phyloP scores from a whole-genome alignment of 2,329 filamentous ascomycete genomes.

The Epichloe festucae region DNA sequence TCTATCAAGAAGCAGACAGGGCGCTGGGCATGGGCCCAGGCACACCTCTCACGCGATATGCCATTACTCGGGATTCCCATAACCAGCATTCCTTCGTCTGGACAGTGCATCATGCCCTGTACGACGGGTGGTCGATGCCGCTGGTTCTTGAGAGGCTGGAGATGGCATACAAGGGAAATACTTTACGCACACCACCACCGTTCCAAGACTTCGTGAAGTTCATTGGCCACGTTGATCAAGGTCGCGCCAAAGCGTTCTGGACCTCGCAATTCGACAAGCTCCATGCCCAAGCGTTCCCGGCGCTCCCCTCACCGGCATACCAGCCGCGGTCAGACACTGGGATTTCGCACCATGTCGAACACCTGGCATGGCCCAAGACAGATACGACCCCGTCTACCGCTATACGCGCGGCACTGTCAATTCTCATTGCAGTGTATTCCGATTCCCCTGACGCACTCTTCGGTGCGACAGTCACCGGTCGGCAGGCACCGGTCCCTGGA shows the following conservation, averaged over 20 bases:
- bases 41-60: slow-evolving; percentile 27
- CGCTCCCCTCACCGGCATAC: background rate
- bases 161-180: slow-evolving; percentile 17
- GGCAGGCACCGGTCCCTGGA: slow-evolving; percentile 11
- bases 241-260: background rate
- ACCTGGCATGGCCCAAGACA: slow-evolving; percentile 11
- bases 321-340: slow-evolving; percentile 14
- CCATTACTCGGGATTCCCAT: slow-evolving; percentile 19
- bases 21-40: slow-evolving; percentile 25
- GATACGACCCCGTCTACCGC: slow-evolving; percentile 8
- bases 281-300: background rate
- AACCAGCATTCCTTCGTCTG: slow-evolving; percentile 26
- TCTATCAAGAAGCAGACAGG: slow-evolving; percentile 24
- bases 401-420: slow-evolving; percentile 11
- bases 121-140: slow-evolving; percentile 38
- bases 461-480: slow-evolving; percentile 13
- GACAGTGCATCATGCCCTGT: slow-evolving; percentile 34
- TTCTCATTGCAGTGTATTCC: slow-evolving; percentile 24
- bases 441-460: slow-evolving; percentile 18
- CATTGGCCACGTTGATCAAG: background rate
- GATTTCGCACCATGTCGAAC: slow-evolving; percentile 19
- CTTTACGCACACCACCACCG: slow-evolving; percentile 12
- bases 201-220: slow-evolving; percentile 31
- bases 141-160: slow-evolving; percentile 28
- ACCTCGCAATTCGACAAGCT: background rate